Evolutionary conservation across 164 flowering plant species (phyloP), one percentile per base, ranked within the genome.

Genomic region (Liriodendron chinense): DNA sequence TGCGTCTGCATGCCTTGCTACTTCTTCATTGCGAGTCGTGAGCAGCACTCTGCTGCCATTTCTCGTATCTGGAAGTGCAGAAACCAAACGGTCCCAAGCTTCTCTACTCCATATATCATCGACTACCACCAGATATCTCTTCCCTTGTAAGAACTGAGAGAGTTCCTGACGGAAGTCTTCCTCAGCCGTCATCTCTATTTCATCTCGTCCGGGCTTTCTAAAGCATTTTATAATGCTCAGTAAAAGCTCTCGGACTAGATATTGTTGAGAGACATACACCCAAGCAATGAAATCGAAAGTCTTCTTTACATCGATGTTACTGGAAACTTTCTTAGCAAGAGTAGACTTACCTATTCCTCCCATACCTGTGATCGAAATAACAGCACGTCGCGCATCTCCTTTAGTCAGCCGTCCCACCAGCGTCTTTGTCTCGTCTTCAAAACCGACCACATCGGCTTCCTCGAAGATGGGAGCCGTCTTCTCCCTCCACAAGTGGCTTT

Each of bases 371-470:
- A 77, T 77, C 0, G 74, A 76, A 21, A 73, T 63, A 1, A 77
- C 75, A 10, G 28, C 12, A 7, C 26, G 59, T 18, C 59, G 48
- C 12, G 3, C 24, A 62, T 12, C 7, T 12, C 83, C 84, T 48
- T 75, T 74, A 9, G 77, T 68, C 13, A 88, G 66, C 89, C 86
- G 82, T 9, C 80, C 75, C 56, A 82, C 83, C 4, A 86, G 48
- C 76, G 78, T 85, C 62, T 73, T 47, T 1, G 78, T 77, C 53
- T 85, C 86, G 0, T 57, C 83, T 64, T 86, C 91, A 68, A 88
- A 50, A 53, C 89, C 89, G 13, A 86, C 85, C 28, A 86, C 84
- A 56, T 78, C 77, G 22, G 76, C 73, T 63, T 82, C 86, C 62
- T 88, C 88, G 56, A 79, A 83, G 20, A 77, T 71, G 0, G 79